phyloP scores from a whole-genome alignment of 768 basidiomycete genomes.

The Naganishia vaughanmartiniae region DNA sequence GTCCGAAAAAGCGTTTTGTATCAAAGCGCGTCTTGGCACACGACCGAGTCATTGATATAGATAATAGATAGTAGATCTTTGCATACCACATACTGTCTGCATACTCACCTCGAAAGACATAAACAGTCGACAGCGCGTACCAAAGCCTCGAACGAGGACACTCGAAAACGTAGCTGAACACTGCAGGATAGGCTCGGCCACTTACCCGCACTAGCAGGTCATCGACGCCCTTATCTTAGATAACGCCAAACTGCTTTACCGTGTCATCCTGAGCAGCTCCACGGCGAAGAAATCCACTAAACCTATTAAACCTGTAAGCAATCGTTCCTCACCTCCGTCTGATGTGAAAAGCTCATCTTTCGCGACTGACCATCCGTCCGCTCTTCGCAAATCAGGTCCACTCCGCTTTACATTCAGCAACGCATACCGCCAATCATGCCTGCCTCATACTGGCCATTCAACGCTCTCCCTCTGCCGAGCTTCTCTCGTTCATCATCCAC shows the following conservation, averaged over 20 bases:
- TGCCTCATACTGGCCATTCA: conserved; percentile 22
- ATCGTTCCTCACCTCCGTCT: neutral
- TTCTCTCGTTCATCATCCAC: conserved; percentile 26
- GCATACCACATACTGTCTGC: too few relatives aligned
- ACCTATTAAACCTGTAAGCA: neutral
- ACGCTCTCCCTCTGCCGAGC: conserved; percentile 18
- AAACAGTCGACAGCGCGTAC: too few relatives aligned
- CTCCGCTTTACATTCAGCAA: neutral
- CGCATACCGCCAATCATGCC: conserved; percentile 5
- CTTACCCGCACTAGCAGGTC: neutral
- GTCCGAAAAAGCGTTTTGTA: conserved; percentile 1
- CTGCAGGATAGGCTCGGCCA: neutral
- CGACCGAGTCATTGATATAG: neutral
- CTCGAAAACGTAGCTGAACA: neutral
- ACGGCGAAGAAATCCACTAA: neutral
- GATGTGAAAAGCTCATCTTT: neutral
- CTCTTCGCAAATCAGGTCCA: neutral
- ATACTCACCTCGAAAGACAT: too few relatives aligned
- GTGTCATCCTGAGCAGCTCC: neutral
- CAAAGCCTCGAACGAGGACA: neutral
- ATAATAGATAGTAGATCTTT: too few relatives aligned
- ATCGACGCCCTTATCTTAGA: neutral
- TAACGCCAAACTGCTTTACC: neutral
- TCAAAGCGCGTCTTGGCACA: neutral
- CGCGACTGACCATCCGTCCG: neutral